These are phyloP conservation scores for Ogataea polymorpha DNA, from an alignment of 805 yeast species.

Conservation along the genomic window DNA sequence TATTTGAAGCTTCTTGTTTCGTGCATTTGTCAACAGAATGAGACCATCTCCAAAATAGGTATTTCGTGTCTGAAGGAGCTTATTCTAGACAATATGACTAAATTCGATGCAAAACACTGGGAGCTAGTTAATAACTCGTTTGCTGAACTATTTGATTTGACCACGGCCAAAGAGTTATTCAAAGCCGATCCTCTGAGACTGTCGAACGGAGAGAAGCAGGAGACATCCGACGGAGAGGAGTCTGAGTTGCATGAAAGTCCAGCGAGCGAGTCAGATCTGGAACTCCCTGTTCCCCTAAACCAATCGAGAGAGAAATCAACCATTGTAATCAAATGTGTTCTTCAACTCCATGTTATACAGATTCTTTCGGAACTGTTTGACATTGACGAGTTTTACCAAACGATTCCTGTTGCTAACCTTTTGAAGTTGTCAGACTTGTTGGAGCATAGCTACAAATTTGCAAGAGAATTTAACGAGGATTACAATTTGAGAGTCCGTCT, in stretches of 20 bases:
- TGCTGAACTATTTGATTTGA: slow-evolving; percentile 65
- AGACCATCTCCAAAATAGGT: slow-evolving; percentile 93
- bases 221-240: slow-evolving; percentile 23
- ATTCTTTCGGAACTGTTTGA: slow-evolving; percentile 78
- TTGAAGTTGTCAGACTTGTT: slow-evolving; percentile 58
- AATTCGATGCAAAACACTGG: slow-evolving; percentile 75
- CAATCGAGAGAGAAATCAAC: slow-evolving; percentile 59
- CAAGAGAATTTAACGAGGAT: slow-evolving; percentile 84
- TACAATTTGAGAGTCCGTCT: slow-evolving; percentile 82
- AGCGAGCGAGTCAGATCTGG: slow-evolving; percentile 12
- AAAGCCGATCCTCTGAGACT: slow-evolving; percentile 49
- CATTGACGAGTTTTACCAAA: slow-evolving; percentile 59
- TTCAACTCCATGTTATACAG: slow-evolving; percentile 87
- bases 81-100: slow-evolving; percentile 67
- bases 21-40: slow-evolving; percentile 95
- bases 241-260: slow-evolving; percentile 10
- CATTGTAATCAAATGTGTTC: slow-evolving; percentile 87
- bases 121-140: slow-evolving; percentile 60
- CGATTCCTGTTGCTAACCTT: slow-evolving; percentile 66
- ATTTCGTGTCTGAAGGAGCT: slow-evolving; percentile 81
- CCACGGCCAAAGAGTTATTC: slow-evolving; percentile 85
- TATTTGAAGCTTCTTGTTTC: slow-evolving; percentile 74
- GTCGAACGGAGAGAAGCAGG: slow-evolving; percentile 19
- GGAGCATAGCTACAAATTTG: slow-evolving; percentile 71
- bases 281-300: slow-evolving; percentile 34